Percentiles rank a stretch among this genome's conserved stretches.
Conservation (phyloP, 2,329 filamentous ascomycete species). For the Bipolaris zeicola region DNA sequence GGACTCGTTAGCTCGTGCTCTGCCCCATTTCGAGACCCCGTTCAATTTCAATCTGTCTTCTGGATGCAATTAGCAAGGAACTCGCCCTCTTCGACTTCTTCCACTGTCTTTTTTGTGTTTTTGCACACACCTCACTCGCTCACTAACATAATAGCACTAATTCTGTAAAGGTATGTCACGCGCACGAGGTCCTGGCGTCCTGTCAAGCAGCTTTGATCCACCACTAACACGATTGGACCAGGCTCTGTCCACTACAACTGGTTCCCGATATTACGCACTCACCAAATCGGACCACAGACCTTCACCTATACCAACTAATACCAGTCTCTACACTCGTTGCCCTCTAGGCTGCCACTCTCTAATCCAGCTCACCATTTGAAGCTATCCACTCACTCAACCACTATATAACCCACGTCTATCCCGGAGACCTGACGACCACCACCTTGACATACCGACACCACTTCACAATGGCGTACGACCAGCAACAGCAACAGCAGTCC, state of each 20-base stretch:
- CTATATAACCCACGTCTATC: conserved; percentile 40
- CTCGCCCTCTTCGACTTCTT: conserved; percentile 41
- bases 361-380: conserved; percentile 48
- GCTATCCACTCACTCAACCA: conserved; percentile 50
- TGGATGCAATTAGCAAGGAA: conserved; percentile 54
- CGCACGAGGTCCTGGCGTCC: conserved; percentile 25
- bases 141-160: conserved; percentile 56
- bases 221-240: conserved; percentile 33
- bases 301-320: conserved; percentile 61
- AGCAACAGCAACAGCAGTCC: conserved; percentile 56
- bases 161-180: conserved; percentile 53
- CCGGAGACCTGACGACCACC: conserved; percentile 56
- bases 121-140: conserved; percentile 41
- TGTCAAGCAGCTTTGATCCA: conserved; percentile 9
- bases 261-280: conserved; percentile 45
- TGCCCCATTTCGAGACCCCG: conserved; percentile 48
- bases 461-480: conserved; percentile 61
- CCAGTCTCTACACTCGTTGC: conserved; percentile 58
- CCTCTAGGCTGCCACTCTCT: conserved; percentile 59
- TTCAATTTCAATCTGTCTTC: conserved; percentile 47
- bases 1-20: conserved; percentile 63
- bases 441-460: conserved; percentile 48
- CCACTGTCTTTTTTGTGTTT: conserved; percentile 42
- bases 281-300: conserved; percentile 43
- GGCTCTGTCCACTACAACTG: conserved; percentile 41